Base-by-base conservation (phyloP, 371 early-diverging fungal genomes). In the Capillidium heterosporum region DNA sequence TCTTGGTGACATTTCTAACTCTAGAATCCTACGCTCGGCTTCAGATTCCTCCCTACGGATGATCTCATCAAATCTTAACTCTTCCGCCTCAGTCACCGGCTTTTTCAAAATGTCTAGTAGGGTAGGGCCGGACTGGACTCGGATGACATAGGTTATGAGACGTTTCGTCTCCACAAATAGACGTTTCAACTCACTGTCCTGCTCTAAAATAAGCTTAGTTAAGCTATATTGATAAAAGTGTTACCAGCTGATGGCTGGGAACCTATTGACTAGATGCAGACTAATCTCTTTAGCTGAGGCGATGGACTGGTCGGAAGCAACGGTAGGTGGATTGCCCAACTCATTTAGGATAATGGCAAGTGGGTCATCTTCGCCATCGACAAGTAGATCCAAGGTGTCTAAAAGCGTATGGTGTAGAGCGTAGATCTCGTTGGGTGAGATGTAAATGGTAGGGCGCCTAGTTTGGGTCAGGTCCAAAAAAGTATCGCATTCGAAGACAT, bases 131-230 rank as follows among this genome's bases (percentile, higher is more conserved):
- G 73, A 71, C 65, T 94, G 89, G 24, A 94, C 77, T 28, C 80
- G 78, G 53, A 96, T 71, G 23, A 95, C 79, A 39, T 81, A 74
- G 42, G 89, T 65, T 19, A 91, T 77, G 48, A 83, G 72, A 23
- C 92, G 83, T 69, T 96, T 98, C 24, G 96, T 87, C 61, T 93
- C 92, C 17, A 81, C 75, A 48, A 91, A 74, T 27, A 94, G 67
- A 15, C 83, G 80, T 49, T 83, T 79, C 32, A 80, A 61, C 21
- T 74, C 75, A 4, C 73, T 71, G 49, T 87, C 89, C 56, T 80
- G 74, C 44, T 75, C 71, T 63, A 81, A 75, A 47, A 74, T 17
- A 23, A 44, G 19, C 7, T 44, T 44, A 44, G 5, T 73, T 19
- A 44, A 5, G 7, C 8, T 44, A 44, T 17, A 44, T 7, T 15